A percentile compares a stretch with the other conserved stretches of the same genome.
phyloP scores from a whole-genome alignment of 306 rosid species.

The Coriaria nepalensis region DNA sequence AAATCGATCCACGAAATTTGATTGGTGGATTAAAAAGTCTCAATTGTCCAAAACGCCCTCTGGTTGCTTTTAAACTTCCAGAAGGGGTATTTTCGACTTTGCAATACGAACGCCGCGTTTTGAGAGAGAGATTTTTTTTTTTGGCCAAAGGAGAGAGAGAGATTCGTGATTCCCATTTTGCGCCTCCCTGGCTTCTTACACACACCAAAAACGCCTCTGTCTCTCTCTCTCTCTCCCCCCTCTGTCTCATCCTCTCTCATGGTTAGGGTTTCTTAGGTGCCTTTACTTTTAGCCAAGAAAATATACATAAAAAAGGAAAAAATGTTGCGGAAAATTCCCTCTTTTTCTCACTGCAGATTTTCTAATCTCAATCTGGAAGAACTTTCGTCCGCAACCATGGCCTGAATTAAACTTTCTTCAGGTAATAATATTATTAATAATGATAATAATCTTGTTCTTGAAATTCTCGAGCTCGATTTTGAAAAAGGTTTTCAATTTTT shows the following conservation, averaged over 20 bases:
- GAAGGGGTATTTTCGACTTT: no score
- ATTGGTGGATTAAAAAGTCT: no score
- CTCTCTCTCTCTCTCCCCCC: conserved; percentile 2
- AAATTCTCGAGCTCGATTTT: no score
- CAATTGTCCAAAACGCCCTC: no score
- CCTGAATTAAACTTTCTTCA: conserved; percentile 13
- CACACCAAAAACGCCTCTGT: conserved; percentile 8
- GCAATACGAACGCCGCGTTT: no score
- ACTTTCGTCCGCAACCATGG: conserved; percentile 24
- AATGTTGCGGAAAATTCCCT: conserved; percentile 19
- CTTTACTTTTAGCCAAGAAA: conserved; percentile 10
- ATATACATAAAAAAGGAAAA: background rate
- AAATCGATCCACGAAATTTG: no score
- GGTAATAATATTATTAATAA: conserved; percentile 17
- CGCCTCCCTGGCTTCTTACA: conserved; percentile 7
- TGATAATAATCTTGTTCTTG: no score
- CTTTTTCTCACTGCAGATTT: conserved; percentile 5
- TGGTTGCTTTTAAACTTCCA: no score
- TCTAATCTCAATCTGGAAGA: conserved; percentile 8
- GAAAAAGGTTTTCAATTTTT: no score
- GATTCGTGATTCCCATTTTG: background rate
- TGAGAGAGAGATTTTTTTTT: no score
- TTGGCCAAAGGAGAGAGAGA: no score
- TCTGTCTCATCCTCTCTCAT: conserved; percentile 10
- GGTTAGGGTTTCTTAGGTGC: conserved; percentile 62